Percentiles rank a stretch among this genome's conserved stretches.
These are phyloP conservation scores for Yamadazyma tumulicola DNA, from an alignment of 805 yeast genomes.

Conservation along the genomic window DNA sequence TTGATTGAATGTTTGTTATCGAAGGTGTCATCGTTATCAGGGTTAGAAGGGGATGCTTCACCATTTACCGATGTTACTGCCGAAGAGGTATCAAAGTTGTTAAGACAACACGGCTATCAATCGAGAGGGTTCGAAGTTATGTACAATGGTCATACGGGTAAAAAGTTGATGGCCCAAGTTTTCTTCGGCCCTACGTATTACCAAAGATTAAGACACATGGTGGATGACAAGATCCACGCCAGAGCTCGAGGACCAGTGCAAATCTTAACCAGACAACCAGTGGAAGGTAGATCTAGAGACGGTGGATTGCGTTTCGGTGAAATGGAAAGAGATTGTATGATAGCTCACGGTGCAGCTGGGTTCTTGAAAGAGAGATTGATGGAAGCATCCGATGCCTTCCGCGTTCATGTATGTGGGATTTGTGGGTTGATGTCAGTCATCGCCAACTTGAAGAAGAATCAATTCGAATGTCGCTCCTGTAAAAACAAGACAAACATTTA, in stretches of 20 bases:
- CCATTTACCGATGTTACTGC: slow-evolving; percentile 99
- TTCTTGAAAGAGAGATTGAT: slow-evolving; percentile 95
- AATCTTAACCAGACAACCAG: slow-evolving; percentile 96
- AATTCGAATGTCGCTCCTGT: slow-evolving; percentile 97
- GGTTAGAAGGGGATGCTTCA: slow-evolving; percentile 98
- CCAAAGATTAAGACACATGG: slow-evolving; percentile 99
- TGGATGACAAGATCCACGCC: slow-evolving; percentile 97
- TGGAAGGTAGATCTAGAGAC: slow-evolving; percentile 98
- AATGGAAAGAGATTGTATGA: slow-evolving; percentile 99
- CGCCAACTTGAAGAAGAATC: slow-evolving; percentile 95
- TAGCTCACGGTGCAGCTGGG: slow-evolving; percentile 99
- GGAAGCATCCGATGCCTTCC: slow-evolving; percentile 99
- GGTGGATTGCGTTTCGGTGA: slow-evolving; percentile 99
- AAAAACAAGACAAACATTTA: slow-evolving; percentile 97
- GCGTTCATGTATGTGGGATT: slow-evolving; percentile 97
- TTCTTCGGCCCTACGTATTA: slow-evolving; percentile 99
- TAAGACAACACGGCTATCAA: slow-evolving; percentile 95
- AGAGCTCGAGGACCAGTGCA: slow-evolving; percentile 99
- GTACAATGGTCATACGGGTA: slow-evolving; percentile 99
- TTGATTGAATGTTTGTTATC: slow-evolving; percentile 96
- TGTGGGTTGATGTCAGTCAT: slow-evolving; percentile 98
- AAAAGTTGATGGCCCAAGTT: slow-evolving; percentile 94
- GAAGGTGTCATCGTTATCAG: slow-evolving; percentile 91
- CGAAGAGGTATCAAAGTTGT: slow-evolving; percentile 87
- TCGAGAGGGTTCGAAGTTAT: slow-evolving; percentile 98